phyloP scores from a whole-genome alignment of 2,329 filamentous ascomycete species.

The Sporothrix variecibatus region DNA sequence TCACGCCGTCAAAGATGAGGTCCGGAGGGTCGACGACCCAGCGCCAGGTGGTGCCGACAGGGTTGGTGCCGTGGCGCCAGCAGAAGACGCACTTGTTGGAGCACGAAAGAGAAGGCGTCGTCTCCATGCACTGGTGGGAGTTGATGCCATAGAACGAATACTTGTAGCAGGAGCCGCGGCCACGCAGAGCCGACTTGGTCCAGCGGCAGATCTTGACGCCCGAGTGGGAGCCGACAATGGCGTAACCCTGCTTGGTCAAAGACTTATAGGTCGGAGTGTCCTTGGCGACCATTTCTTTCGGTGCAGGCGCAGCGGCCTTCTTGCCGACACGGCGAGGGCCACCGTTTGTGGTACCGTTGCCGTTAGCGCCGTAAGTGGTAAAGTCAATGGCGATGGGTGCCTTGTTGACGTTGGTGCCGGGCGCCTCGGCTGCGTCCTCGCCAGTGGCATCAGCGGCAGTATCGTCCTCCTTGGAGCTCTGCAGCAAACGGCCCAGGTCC shows the following conservation, averaged over 20 bases:
- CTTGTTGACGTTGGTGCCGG: conserved; percentile 27
- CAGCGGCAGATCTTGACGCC: conserved; percentile 98
- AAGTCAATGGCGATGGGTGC: conserved; percentile 80
- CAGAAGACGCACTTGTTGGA: conserved; percentile 99
- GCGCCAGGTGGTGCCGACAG: conserved; percentile 93
- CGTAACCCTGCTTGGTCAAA: conserved; percentile 94
- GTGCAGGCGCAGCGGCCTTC: conserved; percentile 46
- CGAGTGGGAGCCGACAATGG: conserved; percentile 91
- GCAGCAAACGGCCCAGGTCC: conserved; percentile 71
- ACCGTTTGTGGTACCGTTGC: conserved; percentile 40
- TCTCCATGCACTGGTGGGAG: conserved; percentile 98
- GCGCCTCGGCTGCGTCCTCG: neutral
- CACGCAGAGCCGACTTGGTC: conserved; percentile 95
- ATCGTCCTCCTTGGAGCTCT: conserved; percentile 46
- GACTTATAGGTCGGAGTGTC: conserved; percentile 85
- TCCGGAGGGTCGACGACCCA: conserved; percentile 94
- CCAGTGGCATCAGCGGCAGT: conserved; percentile 34
- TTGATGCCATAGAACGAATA: conserved; percentile 96
- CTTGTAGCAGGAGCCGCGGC: conserved; percentile 95
- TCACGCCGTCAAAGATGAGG: conserved; percentile 86
- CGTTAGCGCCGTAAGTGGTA: conserved; percentile 62
- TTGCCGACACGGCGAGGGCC: conserved; percentile 32
- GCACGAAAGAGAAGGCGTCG: conserved; percentile 91
- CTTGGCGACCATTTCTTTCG: conserved; percentile 93
- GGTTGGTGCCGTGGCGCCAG: conserved; percentile 97